Evolutionary conservation across 2,329 filamentous ascomycete genomes (phyloP), one percentile per base, ranked within the genome.

Genomic region (Fusarium sp.): DNA sequence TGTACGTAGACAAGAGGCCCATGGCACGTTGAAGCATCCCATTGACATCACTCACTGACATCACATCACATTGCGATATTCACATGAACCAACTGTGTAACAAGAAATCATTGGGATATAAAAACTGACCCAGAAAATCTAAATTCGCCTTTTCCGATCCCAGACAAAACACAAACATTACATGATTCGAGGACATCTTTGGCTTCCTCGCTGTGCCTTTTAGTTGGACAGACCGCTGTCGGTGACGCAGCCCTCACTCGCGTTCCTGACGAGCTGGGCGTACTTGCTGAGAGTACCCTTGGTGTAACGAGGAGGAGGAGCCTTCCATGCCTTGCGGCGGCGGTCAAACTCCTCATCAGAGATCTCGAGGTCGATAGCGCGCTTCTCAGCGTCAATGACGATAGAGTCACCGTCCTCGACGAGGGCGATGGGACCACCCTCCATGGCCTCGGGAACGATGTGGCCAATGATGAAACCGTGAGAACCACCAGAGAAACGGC

Each of bases 391-490:
- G 79, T 97, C 94, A 69, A 97, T 97, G 58, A 92, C 90, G 76
- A 97, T 93, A 67, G 88, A 88, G 81, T 97, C 95, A 29, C 95
- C 95, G 76, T 97, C 92, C 77, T 89, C 83, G n/a, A 97, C 93
- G 13, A 97, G 88, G 16, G 90, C 95, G 72, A 97, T 97, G 3
- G 95, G 95, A 0, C 95, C 95, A 59, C 95, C 95, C 75, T 94
- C 93, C 80, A 94, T 92, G 10, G 95, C 95, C 85, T 97, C 95
- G 29, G 95, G 95, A 45, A 95, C 94, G 72, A 97, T 93, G 84
- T 97, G 94, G 2, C 94, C 94, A 78, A 97, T 96, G 76, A 97
- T 86, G 88, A 97, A 97, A 43, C 94, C 94, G 88, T 97, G 94
- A 71, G 90, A 93, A 62, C 94, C 95, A 67, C 95, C 95, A 10